Percentiles rank a stretch among this genome's conserved stretches.
phyloP scores from a whole-genome alignment of 768 basidiomycete genomes.

The Lentinula boryana region DNA sequence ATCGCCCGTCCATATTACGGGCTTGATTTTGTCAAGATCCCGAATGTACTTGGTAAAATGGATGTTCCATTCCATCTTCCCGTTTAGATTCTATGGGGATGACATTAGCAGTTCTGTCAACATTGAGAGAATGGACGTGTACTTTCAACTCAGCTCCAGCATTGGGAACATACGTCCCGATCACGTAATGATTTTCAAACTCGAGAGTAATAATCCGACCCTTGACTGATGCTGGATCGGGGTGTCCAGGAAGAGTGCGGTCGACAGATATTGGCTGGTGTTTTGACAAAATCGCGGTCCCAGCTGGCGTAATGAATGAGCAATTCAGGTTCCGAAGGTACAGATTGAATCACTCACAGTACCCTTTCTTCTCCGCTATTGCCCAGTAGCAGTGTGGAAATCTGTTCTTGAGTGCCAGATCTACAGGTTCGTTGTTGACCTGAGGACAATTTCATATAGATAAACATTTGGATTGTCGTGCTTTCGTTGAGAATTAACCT shows the following conservation, averaged over 20 bases:
- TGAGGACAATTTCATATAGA: conserved; percentile 19
- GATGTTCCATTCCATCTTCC: conserved; percentile 73
- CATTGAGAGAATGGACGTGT: neutral
- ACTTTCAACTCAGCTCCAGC: conserved; percentile 78
- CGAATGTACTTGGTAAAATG: conserved; percentile 74
- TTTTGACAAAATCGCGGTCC: conserved; percentile 79
- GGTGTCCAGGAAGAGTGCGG: conserved; percentile 70
- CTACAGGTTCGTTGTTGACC: conserved; percentile 68
- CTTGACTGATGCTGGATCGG: conserved; percentile 55
- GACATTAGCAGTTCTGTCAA: neutral
- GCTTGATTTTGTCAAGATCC: conserved; percentile 68
- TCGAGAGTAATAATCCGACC: conserved; percentile 82
- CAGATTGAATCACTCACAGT: conserved; percentile 40
- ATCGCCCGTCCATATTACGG: conserved; percentile 87
- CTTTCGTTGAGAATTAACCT: conserved; percentile 34
- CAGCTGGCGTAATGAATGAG: conserved; percentile 41
- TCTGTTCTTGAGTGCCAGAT: conserved; percentile 46
- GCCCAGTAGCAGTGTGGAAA: conserved; percentile 77
- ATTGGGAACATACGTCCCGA: conserved; percentile 83
- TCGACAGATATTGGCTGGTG: conserved; percentile 60
- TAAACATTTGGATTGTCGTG: neutral
- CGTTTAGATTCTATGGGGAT: conserved; percentile 55
- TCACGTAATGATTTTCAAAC: conserved; percentile 60
- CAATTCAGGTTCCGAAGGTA: neutral
- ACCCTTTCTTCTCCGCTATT: conserved; percentile 72